Evolutionary conservation across 2,329 filamentous ascomycete genomes (phyloP).

Genomic region (Calonectria hongkongensis): DNA sequence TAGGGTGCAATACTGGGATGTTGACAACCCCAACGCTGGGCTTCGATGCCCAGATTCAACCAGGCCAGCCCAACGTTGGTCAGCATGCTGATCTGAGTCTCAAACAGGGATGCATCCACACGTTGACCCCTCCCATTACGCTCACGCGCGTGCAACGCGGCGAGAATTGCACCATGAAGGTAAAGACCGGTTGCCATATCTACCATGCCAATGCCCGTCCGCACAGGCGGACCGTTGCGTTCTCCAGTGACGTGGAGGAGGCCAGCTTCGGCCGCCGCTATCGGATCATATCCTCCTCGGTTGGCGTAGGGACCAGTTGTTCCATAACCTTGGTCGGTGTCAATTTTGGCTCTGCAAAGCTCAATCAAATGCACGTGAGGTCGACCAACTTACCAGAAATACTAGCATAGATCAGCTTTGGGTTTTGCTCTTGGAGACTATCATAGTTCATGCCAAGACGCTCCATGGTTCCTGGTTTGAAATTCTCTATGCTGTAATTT

Average conservation of each 20-base stretch:
- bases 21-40: constrained; percentile 65
- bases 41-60: constrained; percentile 62
- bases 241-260: constrained; percentile 67
- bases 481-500: constrained; percentile 61
- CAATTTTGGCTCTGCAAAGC: not conserved
- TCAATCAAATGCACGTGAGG: too few relatives aligned
- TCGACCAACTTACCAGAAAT: constrained; percentile 55
- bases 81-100: constrained; percentile 64
- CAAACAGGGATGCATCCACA: constrained; percentile 66
- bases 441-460: constrained; percentile 64
- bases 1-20: constrained; percentile 70
- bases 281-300: constrained; percentile 67
- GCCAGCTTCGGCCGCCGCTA: constrained; percentile 65
- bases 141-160: constrained; percentile 62
- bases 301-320: constrained; percentile 63
- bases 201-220: constrained; percentile 64
- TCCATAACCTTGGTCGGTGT: constrained; percentile 50
- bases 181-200: constrained; percentile 68
- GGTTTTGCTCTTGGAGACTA: constrained; percentile 59
- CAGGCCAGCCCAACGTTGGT: constrained; percentile 64
- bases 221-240: constrained; percentile 61
- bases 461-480: constrained; percentile 64
- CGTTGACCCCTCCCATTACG: constrained; percentile 63
- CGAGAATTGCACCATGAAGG: constrained; percentile 65
- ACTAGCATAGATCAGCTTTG: constrained; percentile 64